Conservation (phyloP, 2,329 filamentous ascomycete genomes). For the Sarocladium kiliense region DNA sequence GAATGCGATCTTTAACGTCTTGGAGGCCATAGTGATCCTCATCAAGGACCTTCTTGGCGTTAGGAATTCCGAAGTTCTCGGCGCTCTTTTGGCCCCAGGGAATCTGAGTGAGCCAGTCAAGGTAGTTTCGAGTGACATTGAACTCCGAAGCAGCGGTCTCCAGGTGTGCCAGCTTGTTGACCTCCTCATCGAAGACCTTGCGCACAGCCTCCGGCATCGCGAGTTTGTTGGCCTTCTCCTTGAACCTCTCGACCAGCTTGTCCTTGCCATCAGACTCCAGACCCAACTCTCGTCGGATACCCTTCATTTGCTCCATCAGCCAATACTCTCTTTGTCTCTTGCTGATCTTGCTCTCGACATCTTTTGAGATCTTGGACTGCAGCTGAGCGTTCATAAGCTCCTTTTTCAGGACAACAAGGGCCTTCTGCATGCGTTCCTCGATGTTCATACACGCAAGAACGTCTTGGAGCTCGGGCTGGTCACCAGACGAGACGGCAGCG, state of each 20-base stretch:
- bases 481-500: conserved; percentile 90
- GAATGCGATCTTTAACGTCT: conserved; percentile 95
- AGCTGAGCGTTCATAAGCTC: conserved; percentile 97
- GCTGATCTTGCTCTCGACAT: conserved; percentile 95
- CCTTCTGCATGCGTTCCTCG: conserved; percentile 87
- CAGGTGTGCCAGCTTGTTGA: conserved; percentile 93
- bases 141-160: conserved; percentile 97
- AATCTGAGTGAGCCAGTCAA: conserved; percentile 98
- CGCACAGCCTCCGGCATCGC: conserved; percentile 96
- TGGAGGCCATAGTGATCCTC: conserved; percentile 96
- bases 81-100: conserved; percentile 94
- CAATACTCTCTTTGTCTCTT: conserved; percentile 97
- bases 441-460: conserved; percentile 85
- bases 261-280: conserved; percentile 98
- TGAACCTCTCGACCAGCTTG: conserved; percentile 95
- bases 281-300: conserved; percentile 88
- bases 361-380: conserved; percentile 95
- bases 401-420: conserved; percentile 89
- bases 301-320: conserved; percentile 99
- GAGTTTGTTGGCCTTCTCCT: conserved; percentile 86
- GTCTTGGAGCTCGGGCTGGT: conserved; percentile 87
- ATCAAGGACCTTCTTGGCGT: conserved; percentile 85
- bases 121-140: conserved; percentile 95
- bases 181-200: conserved; percentile 96
- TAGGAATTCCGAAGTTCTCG: conserved; percentile 93